Base-by-base conservation (phyloP, 208 protist genomes). In the Trypanosoma congolense region DNA sequence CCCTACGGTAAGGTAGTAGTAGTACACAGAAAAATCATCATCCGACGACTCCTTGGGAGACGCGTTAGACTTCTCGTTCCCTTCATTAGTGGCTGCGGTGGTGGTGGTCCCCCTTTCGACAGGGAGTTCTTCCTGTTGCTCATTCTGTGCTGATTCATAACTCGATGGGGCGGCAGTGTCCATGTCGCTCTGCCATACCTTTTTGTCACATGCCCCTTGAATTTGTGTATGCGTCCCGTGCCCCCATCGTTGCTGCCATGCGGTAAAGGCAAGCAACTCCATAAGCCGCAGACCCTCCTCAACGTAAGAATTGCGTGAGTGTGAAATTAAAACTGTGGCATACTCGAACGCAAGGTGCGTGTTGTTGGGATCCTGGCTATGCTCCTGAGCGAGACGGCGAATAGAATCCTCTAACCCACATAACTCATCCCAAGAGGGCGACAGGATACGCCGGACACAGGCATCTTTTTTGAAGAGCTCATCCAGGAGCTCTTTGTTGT, bases 1-100 rank as follows among this genome's bases (percentile, higher is more conserved):
- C 30, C 82, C 86, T 14, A 93, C 42, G 4, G 73, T 52, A 18
- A 93, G 64, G 58, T 93, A 84, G 53, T 89, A 93, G 61, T 88
- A 66, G 43, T 80, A 75, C 21, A 83, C 44, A 4, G 60, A 56
- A n/a, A 87, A 35, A 59, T 80, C 72, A 46, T 38, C 12, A 16
- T 38, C 33, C 12, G 12, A 38, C 9, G 33, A 16, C 6, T 38
- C 33, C 33, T 38, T 38, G 9, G 33, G 12, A 12, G 9, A 38
- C 12, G 9, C 5, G 61, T 60, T 9, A 64, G 64, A 28, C 61
- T 64, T 18, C 59, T 63, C 26, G 65, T 68, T 4, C 22, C 44
- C 36, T 56, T 35, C 16, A 47, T 41, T 14, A 61, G 30, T n/a
- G n/a, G n/a, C n/a, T n/a, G n/a, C n/a, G n/a, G n/a, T n/a, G n/a